Percentiles rank a stretch among this genome's conserved stretches.
Evolutionary conservation across 306 rosid species (phyloP).

Genomic region (Abrus pulchellus): DNA sequence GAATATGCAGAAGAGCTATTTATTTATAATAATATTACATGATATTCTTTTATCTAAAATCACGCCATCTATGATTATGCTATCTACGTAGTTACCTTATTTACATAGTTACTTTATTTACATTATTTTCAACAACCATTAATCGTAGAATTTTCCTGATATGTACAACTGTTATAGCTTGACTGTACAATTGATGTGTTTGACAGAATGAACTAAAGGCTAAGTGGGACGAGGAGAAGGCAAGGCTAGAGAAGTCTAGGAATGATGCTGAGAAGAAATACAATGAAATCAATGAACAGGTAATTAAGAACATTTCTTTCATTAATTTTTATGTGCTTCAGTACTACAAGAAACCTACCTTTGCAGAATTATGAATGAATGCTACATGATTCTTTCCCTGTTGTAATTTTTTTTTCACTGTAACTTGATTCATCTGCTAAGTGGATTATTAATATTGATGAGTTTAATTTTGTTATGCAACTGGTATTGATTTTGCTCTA

Average conservation of each 20-base stretch:
- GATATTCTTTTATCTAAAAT: no score
- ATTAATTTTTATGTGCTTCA: neutral
- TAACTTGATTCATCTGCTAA: neutral
- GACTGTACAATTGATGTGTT: constrained; percentile 35
- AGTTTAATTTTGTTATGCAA: neutral
- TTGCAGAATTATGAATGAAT: neutral
- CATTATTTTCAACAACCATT: no score
- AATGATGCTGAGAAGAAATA: constrained; percentile 78
- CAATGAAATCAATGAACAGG: constrained; percentile 92
- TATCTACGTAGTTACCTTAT: no score
- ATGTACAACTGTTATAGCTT: neutral
- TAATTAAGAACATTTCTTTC: constrained; percentile 42
- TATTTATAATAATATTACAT: no score
- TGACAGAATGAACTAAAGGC: constrained; percentile 75
- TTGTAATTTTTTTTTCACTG: neutral
- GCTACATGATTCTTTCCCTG: neutral
- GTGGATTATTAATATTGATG: neutral
- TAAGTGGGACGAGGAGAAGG: constrained; percentile 79
- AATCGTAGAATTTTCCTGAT: neutral
- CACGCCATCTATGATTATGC: no score
- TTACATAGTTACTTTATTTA: no score
- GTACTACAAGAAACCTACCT: neutral
- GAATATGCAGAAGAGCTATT: no score
- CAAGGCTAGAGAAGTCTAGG: constrained; percentile 60
- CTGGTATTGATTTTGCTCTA: neutral